Conservation (phyloP, 2,329 filamentous ascomycete species). For the Clarireedia hainanense region DNA sequence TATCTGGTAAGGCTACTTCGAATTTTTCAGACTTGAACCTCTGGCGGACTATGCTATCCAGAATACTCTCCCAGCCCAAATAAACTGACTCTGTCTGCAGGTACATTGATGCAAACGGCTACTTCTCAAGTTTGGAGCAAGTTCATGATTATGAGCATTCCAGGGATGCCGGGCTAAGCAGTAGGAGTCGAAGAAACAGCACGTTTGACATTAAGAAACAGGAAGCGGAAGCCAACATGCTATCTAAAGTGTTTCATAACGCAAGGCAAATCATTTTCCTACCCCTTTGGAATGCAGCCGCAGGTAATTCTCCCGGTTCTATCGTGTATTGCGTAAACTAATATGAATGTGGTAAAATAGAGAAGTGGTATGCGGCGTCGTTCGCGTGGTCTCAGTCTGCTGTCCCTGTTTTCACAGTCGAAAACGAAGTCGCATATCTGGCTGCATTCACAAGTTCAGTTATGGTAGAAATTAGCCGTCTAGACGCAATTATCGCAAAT, state of each 20-base stretch:
- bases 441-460: constrained; percentile 31
- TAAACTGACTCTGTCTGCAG: not conserved
- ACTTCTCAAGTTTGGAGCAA: constrained; percentile 26
- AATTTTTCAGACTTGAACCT: not conserved
- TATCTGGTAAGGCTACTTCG: constrained; percentile 19
- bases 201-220: constrained; percentile 14
- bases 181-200: constrained; percentile 10
- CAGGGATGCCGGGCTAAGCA: constrained; percentile 1
- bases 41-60: too few species aligned
- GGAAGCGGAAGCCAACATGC: constrained; percentile 20
- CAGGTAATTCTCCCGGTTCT: constrained; percentile 11
- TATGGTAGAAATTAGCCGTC: constrained; percentile 24
- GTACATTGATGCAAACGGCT: constrained; percentile 24
- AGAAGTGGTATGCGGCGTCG: constrained; percentile 23
- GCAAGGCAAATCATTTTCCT: constrained; percentile 27
- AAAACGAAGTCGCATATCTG: constrained; percentile 28
- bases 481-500: constrained; percentile 39
- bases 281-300: constrained; percentile 26
- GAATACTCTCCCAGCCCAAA: not conserved
- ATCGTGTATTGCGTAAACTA: not conserved
- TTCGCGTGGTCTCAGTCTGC: constrained; percentile 29
- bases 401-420: constrained; percentile 21
- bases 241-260: constrained; percentile 22
- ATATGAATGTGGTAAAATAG: not conserved
- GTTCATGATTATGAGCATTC: constrained; percentile 10